phyloP scores from a whole-genome alignment of 2,329 filamentous ascomycete genomes.

The Venturiaceae sp. region DNA sequence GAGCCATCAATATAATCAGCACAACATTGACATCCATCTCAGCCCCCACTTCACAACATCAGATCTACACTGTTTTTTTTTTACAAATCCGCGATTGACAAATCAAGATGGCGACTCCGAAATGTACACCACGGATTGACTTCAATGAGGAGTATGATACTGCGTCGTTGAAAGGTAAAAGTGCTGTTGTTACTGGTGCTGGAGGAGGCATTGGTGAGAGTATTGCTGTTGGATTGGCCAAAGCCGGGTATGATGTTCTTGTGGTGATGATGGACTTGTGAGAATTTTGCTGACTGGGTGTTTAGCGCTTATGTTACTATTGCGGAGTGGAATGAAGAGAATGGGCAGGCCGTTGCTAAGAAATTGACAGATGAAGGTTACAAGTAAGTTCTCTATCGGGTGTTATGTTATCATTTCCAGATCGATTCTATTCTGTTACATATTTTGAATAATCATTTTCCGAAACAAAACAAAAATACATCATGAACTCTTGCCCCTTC shows the following conservation, averaged over 20 bases:
- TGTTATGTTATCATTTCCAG: background rate
- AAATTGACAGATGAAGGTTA: background rate
- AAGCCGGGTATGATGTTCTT: constrained; percentile 13
- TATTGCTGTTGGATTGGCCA: constrained; percentile 14
- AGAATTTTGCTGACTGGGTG: background rate
- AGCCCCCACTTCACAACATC: too few relatives aligned
- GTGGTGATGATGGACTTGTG: background rate
- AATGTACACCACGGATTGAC: constrained; percentile 9
- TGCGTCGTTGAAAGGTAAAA: constrained; percentile 13
- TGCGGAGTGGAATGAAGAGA: constrained; percentile 15
- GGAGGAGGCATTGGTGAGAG: constrained; percentile 16
- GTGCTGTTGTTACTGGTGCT: constrained; percentile 18
- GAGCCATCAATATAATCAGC: background rate
- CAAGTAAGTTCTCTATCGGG: background rate
- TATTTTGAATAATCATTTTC: background rate
- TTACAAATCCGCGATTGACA: background rate
- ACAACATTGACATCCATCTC: too few relatives aligned
- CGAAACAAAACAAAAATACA: too few relatives aligned
- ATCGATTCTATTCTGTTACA: background rate
- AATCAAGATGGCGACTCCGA: background rate
- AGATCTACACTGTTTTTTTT: too few relatives aligned
- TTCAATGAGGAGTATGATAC: constrained; percentile 13
- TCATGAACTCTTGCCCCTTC: too few relatives aligned
- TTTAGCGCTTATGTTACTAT: constrained; percentile 18
- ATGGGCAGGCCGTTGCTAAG: background rate